A percentile compares a stretch with the other conserved stretches of the same genome.
Conservation (phyloP, 768 basidiomycete species). For the Hydnomerulius pinastri region DNA sequence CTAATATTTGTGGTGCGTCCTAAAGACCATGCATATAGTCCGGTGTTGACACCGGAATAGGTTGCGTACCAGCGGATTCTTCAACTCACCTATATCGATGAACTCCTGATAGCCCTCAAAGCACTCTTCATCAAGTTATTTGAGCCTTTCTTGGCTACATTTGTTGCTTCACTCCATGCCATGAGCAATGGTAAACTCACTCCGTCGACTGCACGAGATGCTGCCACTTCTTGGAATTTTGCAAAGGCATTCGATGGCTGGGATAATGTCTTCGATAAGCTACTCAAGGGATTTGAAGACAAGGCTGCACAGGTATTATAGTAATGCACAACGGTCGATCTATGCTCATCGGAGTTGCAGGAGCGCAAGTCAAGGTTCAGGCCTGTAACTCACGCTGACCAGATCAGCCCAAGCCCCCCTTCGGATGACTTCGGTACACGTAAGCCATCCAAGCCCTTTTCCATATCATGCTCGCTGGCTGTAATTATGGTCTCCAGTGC, state of each 20-base stretch:
- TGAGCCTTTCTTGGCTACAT: constrained; percentile 77
- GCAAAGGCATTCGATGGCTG: constrained; percentile 71
- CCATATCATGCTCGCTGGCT: not conserved
- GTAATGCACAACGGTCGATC: not conserved
- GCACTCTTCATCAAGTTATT: constrained; percentile 86
- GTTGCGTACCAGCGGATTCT: constrained; percentile 97
- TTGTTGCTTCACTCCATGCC: constrained; percentile 82
- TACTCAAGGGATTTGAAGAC: constrained; percentile 73
- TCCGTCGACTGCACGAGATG: constrained; percentile 35
- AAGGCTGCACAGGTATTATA: constrained; percentile 64
- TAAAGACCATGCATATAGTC: not conserved
- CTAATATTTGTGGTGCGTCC: constrained; percentile 90
- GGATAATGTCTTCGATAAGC: constrained; percentile 78
- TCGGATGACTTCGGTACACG: constrained; percentile 62
- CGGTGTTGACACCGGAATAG: constrained; percentile 39
- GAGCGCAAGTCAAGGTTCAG: constrained; percentile 72
- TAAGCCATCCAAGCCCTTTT: constrained; percentile 34
- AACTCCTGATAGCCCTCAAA: constrained; percentile 79
- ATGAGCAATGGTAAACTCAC: constrained; percentile 45
- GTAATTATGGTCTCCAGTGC: constrained; percentile 34
- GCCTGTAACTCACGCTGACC: constrained; percentile 34
- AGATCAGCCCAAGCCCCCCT: constrained; percentile 45
- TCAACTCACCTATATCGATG: constrained; percentile 91
- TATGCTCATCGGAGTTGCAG: constrained; percentile 35
- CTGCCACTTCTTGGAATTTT: constrained; percentile 63